These are phyloP conservation scores for Blastomyces emzantsi DNA, from an alignment of 2,329 filamentous ascomycete species.

Conservation along the genomic window DNA sequence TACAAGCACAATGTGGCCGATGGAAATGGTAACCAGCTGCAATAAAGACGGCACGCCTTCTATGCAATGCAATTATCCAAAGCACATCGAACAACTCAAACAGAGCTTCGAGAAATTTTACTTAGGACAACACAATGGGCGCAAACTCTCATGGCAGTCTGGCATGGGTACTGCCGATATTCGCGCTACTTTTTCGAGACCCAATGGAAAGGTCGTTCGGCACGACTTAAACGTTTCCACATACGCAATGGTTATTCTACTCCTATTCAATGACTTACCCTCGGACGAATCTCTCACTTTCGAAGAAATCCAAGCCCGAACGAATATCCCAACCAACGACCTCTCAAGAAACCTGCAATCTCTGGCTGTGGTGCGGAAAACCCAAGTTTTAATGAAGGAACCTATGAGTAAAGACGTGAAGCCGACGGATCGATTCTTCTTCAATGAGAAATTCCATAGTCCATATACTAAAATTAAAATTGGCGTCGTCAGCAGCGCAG, in stretches of 20 bases:
- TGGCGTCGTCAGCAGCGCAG: constrained; percentile 63
- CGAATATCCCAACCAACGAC: constrained; percentile 66
- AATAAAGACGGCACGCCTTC: constrained; percentile 41
- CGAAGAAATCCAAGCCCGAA: constrained; percentile 74
- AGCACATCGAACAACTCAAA: constrained; percentile 64
- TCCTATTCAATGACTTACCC: constrained; percentile 76
- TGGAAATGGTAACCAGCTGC: constrained; percentile 65
- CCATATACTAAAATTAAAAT: constrained; percentile 84
- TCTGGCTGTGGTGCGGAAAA: constrained; percentile 74
- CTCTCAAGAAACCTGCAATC: constrained; percentile 71
- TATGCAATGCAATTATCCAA: constrained; percentile 59
- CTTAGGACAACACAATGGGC: constrained; percentile 73
- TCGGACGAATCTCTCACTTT: constrained; percentile 45
- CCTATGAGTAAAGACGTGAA: constrained; percentile 71
- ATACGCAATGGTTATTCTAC: constrained; percentile 79
- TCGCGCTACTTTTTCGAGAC: constrained; percentile 66
- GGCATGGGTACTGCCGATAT: constrained; percentile 79
- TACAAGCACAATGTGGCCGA: constrained; percentile 90
- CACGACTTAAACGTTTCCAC: constrained; percentile 92
- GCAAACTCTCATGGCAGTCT: constrained; percentile 74
- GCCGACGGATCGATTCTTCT: constrained; percentile 65
- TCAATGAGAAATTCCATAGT: constrained; percentile 73
- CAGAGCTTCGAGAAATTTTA: constrained; percentile 86
- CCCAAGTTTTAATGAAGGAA: constrained; percentile 68
- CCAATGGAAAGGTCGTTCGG: constrained; percentile 59